A percentile compares a stretch with the other conserved stretches of the same genome.
These are phyloP conservation scores for Histomonas meleagridis DNA, from an alignment of 208 protist genomes.

Conservation along the genomic window DNA sequence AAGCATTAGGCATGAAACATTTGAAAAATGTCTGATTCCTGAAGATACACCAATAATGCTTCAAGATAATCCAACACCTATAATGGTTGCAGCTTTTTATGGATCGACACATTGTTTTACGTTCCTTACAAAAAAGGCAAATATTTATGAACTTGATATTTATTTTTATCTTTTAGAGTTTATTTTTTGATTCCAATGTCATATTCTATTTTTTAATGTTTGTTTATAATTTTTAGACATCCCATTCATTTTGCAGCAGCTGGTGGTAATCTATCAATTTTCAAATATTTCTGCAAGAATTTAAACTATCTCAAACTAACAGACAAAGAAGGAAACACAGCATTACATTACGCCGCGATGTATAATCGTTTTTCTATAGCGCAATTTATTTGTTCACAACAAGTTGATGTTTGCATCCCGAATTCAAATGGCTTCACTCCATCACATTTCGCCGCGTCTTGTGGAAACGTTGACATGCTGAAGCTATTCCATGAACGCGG, in stretches of 20 bases:
- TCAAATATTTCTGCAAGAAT: conserved; percentile 1
- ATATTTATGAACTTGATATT: too few relatives aligned
- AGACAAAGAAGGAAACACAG: neutral
- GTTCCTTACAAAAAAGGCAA: neutral
- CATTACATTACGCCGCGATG: neutral
- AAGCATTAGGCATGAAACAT: neutral
- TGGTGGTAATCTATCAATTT: conserved; percentile 3
- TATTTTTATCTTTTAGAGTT: too few relatives aligned
- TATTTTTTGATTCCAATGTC: neutral
- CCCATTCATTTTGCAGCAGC: conserved; percentile 32
- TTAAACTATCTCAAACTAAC: neutral
- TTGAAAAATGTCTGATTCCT: neutral
- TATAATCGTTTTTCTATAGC: neutral
- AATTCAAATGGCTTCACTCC: neutral
- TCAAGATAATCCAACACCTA: neutral
- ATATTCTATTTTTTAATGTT: neutral
- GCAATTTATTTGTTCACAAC: neutral
- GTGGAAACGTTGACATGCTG: neutral
- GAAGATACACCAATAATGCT: neutral
- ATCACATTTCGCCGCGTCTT: neutral
- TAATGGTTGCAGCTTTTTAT: conserved; percentile 32
- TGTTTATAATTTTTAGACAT: neutral
- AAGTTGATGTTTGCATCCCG: neutral
- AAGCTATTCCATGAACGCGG: too few relatives aligned
- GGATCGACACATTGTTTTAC: conserved; percentile 10